Conservation (phyloP, 73 alveolate genomes). For the Paramecium primaurelia region DNA sequence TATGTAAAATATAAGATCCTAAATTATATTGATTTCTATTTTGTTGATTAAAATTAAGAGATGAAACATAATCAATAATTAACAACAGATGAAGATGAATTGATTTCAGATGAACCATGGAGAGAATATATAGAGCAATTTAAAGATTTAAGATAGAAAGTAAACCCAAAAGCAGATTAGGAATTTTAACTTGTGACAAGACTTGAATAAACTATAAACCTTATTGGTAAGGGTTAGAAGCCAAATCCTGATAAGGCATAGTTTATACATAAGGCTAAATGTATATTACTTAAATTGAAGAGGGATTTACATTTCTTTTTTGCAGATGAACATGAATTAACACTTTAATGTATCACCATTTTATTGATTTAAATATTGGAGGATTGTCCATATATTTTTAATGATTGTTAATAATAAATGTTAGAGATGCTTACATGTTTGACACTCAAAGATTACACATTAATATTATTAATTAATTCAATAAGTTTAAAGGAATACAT, state of each 20-base stretch:
- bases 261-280: background rate
- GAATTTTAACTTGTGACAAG: background rate
- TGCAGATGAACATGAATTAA: conserved; percentile 9
- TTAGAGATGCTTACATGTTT: background rate
- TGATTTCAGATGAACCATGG: conserved; percentile 1
- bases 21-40: background rate
- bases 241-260: background rate
- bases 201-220: background rate
- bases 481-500: background rate
- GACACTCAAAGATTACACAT: background rate
- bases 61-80: background rate
- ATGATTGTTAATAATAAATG: background rate
- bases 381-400: background rate
- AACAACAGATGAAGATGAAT: background rate
- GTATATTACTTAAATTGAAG: background rate
- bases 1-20: background rate
- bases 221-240: background rate
- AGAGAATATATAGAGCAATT: background rate
- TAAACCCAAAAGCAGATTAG: background rate
- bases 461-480: background rate
- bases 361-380: background rate
- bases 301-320: background rate
- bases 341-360: background rate
- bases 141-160: background rate
- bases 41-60: background rate